Evolutionary conservation across 2,329 filamentous ascomycete species (phyloP).

Genomic region (Tolypocladium ophioglossoides): DNA sequence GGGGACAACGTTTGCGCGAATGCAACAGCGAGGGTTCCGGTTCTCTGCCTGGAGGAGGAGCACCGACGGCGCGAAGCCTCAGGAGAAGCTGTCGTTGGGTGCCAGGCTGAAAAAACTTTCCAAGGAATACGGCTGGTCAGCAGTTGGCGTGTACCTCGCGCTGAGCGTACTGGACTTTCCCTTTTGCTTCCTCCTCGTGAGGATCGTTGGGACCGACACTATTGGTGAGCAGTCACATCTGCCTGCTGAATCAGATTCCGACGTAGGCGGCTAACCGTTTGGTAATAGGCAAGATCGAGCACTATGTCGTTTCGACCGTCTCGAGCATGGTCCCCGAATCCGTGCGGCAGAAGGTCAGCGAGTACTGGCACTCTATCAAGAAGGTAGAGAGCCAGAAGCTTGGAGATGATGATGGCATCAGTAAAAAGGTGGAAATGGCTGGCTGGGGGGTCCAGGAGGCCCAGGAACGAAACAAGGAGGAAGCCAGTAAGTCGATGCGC

Average conservation of each 20-base stretch:
- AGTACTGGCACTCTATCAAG: conserved; percentile 37
- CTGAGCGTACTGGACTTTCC: conserved; percentile 86
- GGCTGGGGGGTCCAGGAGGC: conserved; percentile 55
- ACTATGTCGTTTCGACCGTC: conserved; percentile 52
- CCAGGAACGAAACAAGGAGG: conserved; percentile 46
- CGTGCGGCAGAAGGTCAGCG: conserved; percentile 41
- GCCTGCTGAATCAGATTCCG: neutral
- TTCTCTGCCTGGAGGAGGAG: conserved; percentile 22
- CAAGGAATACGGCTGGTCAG: conserved; percentile 89
- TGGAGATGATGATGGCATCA: conserved; percentile 31
- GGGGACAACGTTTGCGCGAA: conserved; percentile 11
- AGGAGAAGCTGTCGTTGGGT: conserved; percentile 42
- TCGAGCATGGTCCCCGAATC: conserved; percentile 49
- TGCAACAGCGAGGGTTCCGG: conserved; percentile 16
- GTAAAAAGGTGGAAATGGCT: conserved; percentile 38
- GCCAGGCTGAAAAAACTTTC: conserved; percentile 73
- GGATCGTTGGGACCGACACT: conserved; percentile 69
- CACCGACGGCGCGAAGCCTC: conserved; percentile 11
- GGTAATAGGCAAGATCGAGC: conserved; percentile 48
- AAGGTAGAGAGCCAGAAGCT: conserved; percentile 31
- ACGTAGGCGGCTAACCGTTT: conserved; percentile 1
- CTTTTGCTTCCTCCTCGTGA: conserved; percentile 85
- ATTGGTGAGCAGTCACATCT: conserved; percentile 48
- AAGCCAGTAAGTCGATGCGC: conserved; percentile 57
- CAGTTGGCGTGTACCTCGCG: conserved; percentile 79